Base-by-base conservation (phyloP, 805 yeast genomes). In the Metahyphopichia silvanorum region DNA sequence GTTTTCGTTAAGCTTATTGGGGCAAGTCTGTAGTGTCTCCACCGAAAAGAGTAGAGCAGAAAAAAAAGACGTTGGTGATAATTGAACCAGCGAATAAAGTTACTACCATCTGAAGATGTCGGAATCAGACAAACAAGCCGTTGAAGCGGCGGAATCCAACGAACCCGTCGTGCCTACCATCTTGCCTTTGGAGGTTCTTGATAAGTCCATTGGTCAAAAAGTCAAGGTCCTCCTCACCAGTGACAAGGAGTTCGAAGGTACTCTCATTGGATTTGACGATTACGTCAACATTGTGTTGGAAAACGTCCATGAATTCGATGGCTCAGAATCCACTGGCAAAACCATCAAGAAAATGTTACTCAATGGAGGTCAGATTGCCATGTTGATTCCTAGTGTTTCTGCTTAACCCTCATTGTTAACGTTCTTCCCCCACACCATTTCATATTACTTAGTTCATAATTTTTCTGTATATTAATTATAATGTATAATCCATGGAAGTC, bases 191-290 rank as follows among this genome's bases (percentile, higher is more conserved):
- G 98, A 89, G 57, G 74, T 87, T 31, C 84, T 91, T 24, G 97
- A 93, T 58, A 82, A 80, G 57, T 79, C 89, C 39, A 79, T 91
- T 23, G 96, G 95, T 12, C 78, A 86, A 20, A 70, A 74, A 34
- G 78, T 91, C 25, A 77, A 84, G 74, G 85, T 88, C 16, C 69
- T 86, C 32, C 67, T 86, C 62, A 53, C 72, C 27, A 66, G 60
- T 40, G 67, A 71, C 37, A 77, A 77, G 54, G 97, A 89, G 55
- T 93, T 87, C 54, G 72, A 75, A n/a, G 98, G 98, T 1, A 86
- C 79, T 4, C 67, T 93, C 32, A 76, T 83, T 18, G 98, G 98
- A 1, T 91, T 91, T 57, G 98, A 93, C 55, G 98, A 93, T 59
- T 91, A 82, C 49, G 97, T 93, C 39, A 93, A 86, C 53, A 79